phyloP scores from a whole-genome alignment of 495 filamentous ascomycete species.

The Penicillium dipodomyicola region DNA sequence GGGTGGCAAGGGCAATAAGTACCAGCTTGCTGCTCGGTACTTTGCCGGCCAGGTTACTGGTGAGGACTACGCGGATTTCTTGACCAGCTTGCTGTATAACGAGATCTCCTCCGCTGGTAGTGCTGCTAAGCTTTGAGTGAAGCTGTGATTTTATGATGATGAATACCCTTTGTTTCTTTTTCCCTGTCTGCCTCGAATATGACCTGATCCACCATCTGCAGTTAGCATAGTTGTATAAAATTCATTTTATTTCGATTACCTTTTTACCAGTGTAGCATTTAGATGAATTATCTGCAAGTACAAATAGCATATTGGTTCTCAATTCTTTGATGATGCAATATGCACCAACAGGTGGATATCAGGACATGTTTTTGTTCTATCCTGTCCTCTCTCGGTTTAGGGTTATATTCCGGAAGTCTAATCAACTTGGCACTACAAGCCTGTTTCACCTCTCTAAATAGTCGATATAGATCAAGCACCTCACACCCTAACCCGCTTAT shows the following conservation, averaged over 20 bases:
- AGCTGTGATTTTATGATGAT: constrained; percentile 24
- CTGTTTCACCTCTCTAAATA: no score
- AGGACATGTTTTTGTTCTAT: no score
- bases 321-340: no score
- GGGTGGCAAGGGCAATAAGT: constrained; percentile 89
- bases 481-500: no score
- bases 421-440: no score
- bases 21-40: constrained; percentile 83
- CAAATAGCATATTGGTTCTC: no score
- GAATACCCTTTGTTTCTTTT: constrained; percentile 29
- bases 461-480: no score
- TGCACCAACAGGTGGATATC: no score
- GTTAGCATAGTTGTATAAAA: constrained; percentile 27
- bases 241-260: constrained; percentile 2
- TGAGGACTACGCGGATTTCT: constrained; percentile 95
- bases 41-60: constrained; percentile 92
- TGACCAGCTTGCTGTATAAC: constrained; percentile 92
- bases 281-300: not conserved
- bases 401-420: no score
- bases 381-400: no score
- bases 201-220: constrained; percentile 9
- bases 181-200: not conserved
- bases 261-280: not conserved
- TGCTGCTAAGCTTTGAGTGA: constrained; percentile 73
- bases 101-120: constrained; percentile 87